Base-by-base conservation (phyloP, 306 rosid species). In the Lathyrus aphaca region DNA sequence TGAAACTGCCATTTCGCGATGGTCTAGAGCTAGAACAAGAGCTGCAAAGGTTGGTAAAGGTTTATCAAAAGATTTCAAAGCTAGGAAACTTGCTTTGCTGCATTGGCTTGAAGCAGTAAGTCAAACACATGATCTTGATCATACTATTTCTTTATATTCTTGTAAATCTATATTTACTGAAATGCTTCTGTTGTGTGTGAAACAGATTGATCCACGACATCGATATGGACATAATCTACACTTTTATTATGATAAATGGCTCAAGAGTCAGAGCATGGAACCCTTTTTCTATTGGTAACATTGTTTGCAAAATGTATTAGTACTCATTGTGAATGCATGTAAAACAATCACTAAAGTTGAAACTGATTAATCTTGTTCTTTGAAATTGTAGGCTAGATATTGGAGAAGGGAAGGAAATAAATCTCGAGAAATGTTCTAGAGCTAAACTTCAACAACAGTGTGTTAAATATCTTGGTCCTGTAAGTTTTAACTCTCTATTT, bases 41-140 rank as follows among this genome's bases (percentile, higher is more conserved):
- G 97, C 90, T 71, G 96, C 98, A 65, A 93, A 90, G 88, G 96
- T 92, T 17, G 98, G 98, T 48, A 90, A 92, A 71, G 96, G 98
- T 67, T 81, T 90, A 65, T 92, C 90, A n/a, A 88, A 88, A 85
- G 93, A 88, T 61, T 76, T 51, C 78, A 92, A 79, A 67, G 96
- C 98, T 51, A 86, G 79, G 10, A 92, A 92, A 74, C 98, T 92
- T 66, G 93, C 98, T 27, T 79, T 93, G 79, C 90, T 88, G 74
- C 96, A 93, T 60, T 90, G 98, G 96, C 93, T 93, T 53, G 98
- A 93, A 82, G 98, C 98, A 61, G 98, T 88, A 79, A 87, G 96
- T 88, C 53, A 63, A 14, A 48, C 45, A 39, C 64, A 18, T 63
- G 23, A 63, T 18, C 71, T 46, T 63, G 37, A 73, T 18, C 35